Evolutionary conservation across 371 early-diverging fungal genomes (phyloP).

Genomic region (Mucor piriformis): DNA sequence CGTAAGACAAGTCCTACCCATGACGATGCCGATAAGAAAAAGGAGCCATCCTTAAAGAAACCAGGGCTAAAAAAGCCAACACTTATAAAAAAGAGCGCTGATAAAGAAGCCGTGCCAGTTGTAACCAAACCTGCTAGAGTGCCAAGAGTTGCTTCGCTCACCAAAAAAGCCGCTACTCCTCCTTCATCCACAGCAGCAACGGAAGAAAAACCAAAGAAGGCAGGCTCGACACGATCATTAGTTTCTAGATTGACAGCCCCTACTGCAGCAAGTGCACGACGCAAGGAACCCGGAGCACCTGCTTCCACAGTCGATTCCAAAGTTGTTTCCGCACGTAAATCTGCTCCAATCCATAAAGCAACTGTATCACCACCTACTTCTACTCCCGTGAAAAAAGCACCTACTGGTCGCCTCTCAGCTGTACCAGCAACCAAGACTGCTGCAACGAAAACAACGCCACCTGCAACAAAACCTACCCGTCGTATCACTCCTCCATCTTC

Average conservation of each 20-base stretch:
- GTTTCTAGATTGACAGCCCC: constrained; percentile 31
- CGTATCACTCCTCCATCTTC: constrained; percentile 14
- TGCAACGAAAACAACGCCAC: background rate
- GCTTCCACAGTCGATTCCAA: constrained; percentile 6
- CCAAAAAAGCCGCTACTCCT: background rate
- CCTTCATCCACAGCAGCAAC: constrained; percentile 1
- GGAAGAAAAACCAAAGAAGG: constrained; percentile 23
- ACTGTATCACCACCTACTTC: constrained; percentile 3
- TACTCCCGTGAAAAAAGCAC: background rate
- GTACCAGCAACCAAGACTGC: background rate
- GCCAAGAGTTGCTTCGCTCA: constrained; percentile 26
- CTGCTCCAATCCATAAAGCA: background rate
- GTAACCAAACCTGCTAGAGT: background rate
- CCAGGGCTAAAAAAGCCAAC: constrained; percentile 10
- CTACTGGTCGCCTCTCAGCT: background rate
- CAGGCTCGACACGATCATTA: constrained; percentile 15
- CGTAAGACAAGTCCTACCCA: background rate
- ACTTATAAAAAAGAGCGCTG: background rate
- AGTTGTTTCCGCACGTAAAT: background rate
- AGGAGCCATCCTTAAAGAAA: background rate
- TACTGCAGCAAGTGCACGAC: constrained; percentile 27
- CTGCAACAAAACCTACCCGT: background rate
- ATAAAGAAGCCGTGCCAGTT: background rate
- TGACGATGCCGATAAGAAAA: constrained; percentile 8
- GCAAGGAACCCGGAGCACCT: background rate